Conservation (phyloP, 2,329 filamentous ascomycete genomes). For the Pseudogymnoascus sp. region DNA sequence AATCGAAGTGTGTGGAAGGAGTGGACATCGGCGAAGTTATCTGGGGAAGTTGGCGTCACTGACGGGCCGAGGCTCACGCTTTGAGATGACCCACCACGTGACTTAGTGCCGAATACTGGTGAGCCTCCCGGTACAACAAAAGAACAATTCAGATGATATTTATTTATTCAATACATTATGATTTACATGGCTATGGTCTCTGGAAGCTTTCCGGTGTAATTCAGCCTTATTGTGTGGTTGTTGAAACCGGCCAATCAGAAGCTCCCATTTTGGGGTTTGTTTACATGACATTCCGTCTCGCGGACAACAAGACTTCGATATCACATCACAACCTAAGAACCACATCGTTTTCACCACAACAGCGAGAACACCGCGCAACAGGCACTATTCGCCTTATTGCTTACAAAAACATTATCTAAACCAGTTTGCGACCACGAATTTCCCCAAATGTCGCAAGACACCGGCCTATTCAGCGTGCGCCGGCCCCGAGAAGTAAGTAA, state of each 20-base stretch:
- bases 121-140: neutral
- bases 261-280: constrained; percentile 19
- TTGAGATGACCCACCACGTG: neutral
- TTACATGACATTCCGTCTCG: constrained; percentile 21
- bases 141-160: neutral
- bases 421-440: neutral
- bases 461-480: constrained; percentile 82
- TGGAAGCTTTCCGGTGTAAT: neutral
- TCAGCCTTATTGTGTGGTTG: neutral
- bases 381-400: neutral
- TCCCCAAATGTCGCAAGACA: constrained; percentile 70
- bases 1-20: constrained; percentile 1
- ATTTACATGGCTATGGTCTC: neutral
- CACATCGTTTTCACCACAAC: neutral
- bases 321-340: neutral
- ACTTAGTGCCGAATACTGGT: neutral
- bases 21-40: constrained; percentile 5
- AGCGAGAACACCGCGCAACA: neutral
- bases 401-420: neutral
- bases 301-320: constrained; percentile 1
- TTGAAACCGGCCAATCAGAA: constrained; percentile 18
- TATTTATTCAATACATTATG: neutral
- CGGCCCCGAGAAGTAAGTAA: constrained; percentile 75
- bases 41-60: constrained; percentile 8
- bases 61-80: constrained; percentile 4